Conservation (phyloP, 148 eudicot species). For the Salicornia ramosissima region DNA sequence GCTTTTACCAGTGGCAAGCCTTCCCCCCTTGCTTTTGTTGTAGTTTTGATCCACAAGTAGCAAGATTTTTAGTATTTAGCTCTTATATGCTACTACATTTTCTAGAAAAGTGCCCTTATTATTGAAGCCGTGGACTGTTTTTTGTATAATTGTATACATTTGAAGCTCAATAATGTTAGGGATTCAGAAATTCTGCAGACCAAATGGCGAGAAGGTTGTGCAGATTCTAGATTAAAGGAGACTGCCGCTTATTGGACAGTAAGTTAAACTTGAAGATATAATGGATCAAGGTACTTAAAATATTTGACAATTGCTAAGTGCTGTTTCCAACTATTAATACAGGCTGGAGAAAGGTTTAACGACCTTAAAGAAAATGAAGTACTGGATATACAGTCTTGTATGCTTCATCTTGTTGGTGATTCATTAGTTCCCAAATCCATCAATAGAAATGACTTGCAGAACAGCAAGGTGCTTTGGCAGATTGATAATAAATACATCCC, state of each 20-base stretch:
- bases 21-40: too few relatives aligned
- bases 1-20: too few relatives aligned
- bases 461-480: slow-evolving; percentile 75
- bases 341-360: slow-evolving; percentile 40
- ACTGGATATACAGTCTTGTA: slow-evolving; percentile 64
- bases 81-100: background rate
- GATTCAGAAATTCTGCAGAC: slow-evolving; percentile 34
- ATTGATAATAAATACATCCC: slow-evolving; percentile 95
- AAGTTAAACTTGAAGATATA: slow-evolving; percentile 17
- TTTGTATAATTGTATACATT: background rate
- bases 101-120: background rate
- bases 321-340: slow-evolving; percentile 7
- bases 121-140: background rate
- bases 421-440: slow-evolving; percentile 74
- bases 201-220: slow-evolving; percentile 59
- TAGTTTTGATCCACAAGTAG: too few relatives aligned
- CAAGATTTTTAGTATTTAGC: too few relatives aligned
- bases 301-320: slow-evolving; percentile 4
- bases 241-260: slow-evolving; percentile 20
- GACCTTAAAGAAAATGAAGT: slow-evolving; percentile 36
- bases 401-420: slow-evolving; percentile 63
- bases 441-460: slow-evolving; percentile 49
- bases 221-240: slow-evolving; percentile 28
- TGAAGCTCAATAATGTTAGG: slow-evolving; percentile 18
- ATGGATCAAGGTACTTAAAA: background rate